Evolutionary conservation across 148 eudicot genomes (phyloP).

Genomic region (Nepenthes gracilis): DNA sequence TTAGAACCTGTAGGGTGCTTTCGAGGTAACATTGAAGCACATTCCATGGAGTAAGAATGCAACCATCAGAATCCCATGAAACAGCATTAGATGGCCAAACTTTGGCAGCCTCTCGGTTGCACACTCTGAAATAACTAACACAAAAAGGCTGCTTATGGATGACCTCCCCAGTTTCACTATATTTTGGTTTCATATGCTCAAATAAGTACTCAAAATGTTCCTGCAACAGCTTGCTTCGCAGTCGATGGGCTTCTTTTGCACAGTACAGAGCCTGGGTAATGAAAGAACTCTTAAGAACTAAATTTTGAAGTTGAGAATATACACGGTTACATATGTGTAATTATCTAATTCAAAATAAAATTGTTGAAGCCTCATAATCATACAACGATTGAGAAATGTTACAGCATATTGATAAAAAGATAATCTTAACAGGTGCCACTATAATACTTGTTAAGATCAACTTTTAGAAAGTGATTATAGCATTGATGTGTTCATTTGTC

Average conservation of each 20-base stretch:
- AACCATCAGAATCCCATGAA: constrained; percentile 30
- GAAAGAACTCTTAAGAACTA: not conserved
- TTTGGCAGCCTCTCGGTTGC: constrained; percentile 26
- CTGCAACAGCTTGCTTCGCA: constrained; percentile 56
- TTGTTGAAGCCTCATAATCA: not conserved
- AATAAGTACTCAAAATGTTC: constrained; percentile 49
- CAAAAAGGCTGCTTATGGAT: constrained; percentile 26
- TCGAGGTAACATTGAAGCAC: constrained; percentile 83
- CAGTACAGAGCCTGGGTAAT: constrained; percentile 52
- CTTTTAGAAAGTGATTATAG: no score
- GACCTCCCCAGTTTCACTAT: constrained; percentile 26
- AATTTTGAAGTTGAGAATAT: not conserved
- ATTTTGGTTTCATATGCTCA: constrained; percentile 25
- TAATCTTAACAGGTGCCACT: no score
- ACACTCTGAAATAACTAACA: constrained; percentile 33
- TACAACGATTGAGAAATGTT: not conserved
- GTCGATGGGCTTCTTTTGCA: constrained; percentile 77
- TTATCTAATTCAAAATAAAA: no score
- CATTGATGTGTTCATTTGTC: no score
- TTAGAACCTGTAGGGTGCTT: constrained; percentile 78
- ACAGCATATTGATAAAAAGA: no score
- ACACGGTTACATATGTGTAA: no score
- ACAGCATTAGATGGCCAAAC: constrained; percentile 27
- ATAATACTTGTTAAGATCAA: no score
- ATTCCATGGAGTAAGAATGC: constrained; percentile 82